Percentiles rank a stretch among this genome's conserved stretches.
These are phyloP conservation scores for Ramularia endophylla DNA, from an alignment of 2,329 filamentous ascomycete genomes.

Conservation along the genomic window DNA sequence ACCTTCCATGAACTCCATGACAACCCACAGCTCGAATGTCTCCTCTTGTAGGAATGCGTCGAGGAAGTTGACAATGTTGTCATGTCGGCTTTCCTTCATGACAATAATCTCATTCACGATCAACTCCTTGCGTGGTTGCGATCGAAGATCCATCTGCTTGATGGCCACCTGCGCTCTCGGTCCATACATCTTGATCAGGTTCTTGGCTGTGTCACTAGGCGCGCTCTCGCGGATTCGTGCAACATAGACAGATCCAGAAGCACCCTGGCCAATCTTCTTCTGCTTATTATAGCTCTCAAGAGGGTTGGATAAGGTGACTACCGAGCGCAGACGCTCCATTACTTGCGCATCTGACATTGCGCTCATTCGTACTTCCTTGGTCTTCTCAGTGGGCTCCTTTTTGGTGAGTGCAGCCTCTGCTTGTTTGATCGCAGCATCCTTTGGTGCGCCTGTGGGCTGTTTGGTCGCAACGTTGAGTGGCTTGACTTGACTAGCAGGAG, in stretches of 20 bases:
- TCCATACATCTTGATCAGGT: slow-evolving; percentile 73
- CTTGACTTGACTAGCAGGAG: slow-evolving; percentile 34
- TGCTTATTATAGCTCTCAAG: slow-evolving; percentile 97
- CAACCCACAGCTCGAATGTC: slow-evolving; percentile 94
- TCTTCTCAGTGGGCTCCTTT: slow-evolving; percentile 61
- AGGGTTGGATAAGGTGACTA: slow-evolving; percentile 92
- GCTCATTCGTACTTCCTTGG: slow-evolving; percentile 95
- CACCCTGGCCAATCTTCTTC: slow-evolving; percentile 99
- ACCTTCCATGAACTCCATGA: slow-evolving; percentile 99
- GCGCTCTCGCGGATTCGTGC: slow-evolving; percentile 89
- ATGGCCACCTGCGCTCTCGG: slow-evolving; percentile 87
- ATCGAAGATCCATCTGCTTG: slow-evolving; percentile 98
- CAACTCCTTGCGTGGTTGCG: slow-evolving; percentile 93
- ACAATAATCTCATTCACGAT: slow-evolving; percentile 99
- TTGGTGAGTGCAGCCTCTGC: slow-evolving; percentile 84
- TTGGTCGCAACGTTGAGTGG: slow-evolving; percentile 49
- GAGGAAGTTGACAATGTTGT: slow-evolving; percentile 98
- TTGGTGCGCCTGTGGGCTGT: slow-evolving; percentile 44
- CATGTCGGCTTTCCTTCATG: slow-evolving; percentile 98
- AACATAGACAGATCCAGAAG: slow-evolving; percentile 96
- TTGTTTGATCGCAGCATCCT: slow-evolving; percentile 70
- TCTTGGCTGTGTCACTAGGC: slow-evolving; percentile 70
- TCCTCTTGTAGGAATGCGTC: slow-evolving; percentile 96
- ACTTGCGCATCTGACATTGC: slow-evolving; percentile 97
- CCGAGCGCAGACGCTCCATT: slow-evolving; percentile 90